phyloP scores from a whole-genome alignment of 164 flowering plant genomes.

The Stephania yunnanensis region DNA sequence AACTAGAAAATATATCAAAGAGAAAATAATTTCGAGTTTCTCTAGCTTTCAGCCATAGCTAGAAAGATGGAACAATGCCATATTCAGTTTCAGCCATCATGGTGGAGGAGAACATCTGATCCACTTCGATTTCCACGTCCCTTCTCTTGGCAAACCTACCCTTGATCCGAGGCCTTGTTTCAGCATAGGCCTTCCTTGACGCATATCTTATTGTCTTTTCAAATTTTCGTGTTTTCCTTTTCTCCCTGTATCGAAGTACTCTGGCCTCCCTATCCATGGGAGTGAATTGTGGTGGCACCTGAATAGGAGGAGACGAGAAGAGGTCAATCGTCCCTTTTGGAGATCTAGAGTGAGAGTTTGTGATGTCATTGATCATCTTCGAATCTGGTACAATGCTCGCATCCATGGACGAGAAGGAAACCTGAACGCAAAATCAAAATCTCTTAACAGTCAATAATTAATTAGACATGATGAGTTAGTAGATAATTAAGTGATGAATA shows the following conservation, averaged over 20 bases:
- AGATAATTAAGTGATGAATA: background rate
- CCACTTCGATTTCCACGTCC: slow-evolving; percentile 56
- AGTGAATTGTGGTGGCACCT: slow-evolving; percentile 41
- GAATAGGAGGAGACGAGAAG: slow-evolving; percentile 43
- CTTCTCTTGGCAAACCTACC: slow-evolving; percentile 83
- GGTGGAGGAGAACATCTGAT: slow-evolving; percentile 54
- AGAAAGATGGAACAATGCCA: slow-evolving; percentile 73
- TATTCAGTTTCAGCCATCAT: slow-evolving; percentile 50
- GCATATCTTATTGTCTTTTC: slow-evolving; percentile 95
- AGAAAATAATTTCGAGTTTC: background rate
- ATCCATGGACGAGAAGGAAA: slow-evolving; percentile 53
- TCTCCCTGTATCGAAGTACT: slow-evolving; percentile 82
- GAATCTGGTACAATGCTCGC: slow-evolving; percentile 69
- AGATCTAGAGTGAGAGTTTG: slow-evolving; percentile 42
- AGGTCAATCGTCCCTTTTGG: slow-evolving; percentile 67
- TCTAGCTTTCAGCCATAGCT: slow-evolving; percentile 4
- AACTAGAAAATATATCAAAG: background rate
- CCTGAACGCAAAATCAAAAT: slow-evolving; percentile 12
- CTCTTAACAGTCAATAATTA: background rate
- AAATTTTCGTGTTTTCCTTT: slow-evolving; percentile 77
- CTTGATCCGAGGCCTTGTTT: slow-evolving; percentile 83
- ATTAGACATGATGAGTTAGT: background rate
- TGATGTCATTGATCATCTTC: slow-evolving; percentile 36
- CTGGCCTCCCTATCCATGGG: slow-evolving; percentile 80
- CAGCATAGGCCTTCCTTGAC: slow-evolving; percentile 92